Base-by-base conservation (phyloP, 2,329 filamentous ascomycete genomes). In the Sporothrix curviconia region DNA sequence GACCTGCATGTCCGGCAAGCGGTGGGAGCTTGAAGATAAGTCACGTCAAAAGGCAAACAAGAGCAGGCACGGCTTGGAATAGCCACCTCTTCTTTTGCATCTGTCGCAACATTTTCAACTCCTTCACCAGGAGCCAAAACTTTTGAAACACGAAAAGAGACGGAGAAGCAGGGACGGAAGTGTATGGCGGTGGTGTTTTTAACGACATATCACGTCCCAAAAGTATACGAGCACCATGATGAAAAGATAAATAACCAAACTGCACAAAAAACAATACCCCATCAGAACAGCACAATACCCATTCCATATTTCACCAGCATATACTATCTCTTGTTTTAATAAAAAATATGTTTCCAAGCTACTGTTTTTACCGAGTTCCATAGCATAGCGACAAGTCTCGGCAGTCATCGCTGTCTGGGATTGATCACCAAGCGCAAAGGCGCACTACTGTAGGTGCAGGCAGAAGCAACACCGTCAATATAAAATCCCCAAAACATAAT, bases 171-270 rank as follows among this genome's bases (percentile, higher is more conserved):
- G n/a, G n/a, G n/a, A n/a, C n/a, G n/a, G n/a, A n/a, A n/a, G n/a
- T n/a, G n/a, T n/a, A n/a, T 32, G 22, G 49, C 22, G 34, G 37
- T 51, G 37, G n/a, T 6, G 25, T 17, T 37, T 44, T 44, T 50
- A 11, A 50, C 32, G 47, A 37, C 12, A 50, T 14, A 30, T 36
- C 19, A 14, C 30, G 19, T 36, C 46, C 12, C 12, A 15, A 24
- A 51, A 39, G 49, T 22, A 51, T 34, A 51, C 34, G 49, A 51
- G 49, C 39, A 51, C 49, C 14, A 40, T 39, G 49, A 51, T 14
- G 34, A 51, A 7, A 34, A 51, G 3, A 37, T 50, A 50, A 34
- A 50, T 24, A 36, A 11, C 5, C 7, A 37, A 37, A 37, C 7
- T 9, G 14, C 24, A 15, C 14, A 25, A 24, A 37, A 40, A 51